phyloP scores from a whole-genome alignment of 2,329 filamentous ascomycete genomes.

The Diplodia corticola region DNA sequence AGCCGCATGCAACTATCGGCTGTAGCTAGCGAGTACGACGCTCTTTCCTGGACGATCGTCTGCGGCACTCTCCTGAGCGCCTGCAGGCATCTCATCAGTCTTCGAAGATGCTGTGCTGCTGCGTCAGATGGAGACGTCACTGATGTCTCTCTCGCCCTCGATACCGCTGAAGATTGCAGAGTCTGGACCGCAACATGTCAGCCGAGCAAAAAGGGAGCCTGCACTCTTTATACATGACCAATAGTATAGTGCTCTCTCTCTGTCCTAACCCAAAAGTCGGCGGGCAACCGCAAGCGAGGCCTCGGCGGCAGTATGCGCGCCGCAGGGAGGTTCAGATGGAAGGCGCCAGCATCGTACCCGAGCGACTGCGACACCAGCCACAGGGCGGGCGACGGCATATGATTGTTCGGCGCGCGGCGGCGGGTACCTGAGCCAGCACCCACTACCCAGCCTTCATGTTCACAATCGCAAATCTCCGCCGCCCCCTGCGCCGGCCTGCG shows the following conservation, averaged over 20 bases:
- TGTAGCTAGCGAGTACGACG: neutral
- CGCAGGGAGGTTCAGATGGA: neutral
- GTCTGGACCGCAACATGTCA: neutral
- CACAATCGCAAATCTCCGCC: neutral
- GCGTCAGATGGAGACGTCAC: neutral
- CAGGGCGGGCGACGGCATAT: too few relatives aligned
- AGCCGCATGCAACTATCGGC: neutral
- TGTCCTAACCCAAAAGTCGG: neutral
- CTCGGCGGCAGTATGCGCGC: too few relatives aligned
- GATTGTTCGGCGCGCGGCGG: neutral
- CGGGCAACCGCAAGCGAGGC: neutral
- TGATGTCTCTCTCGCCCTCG: neutral
- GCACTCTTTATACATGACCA: neutral
- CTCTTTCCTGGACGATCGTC: neutral
- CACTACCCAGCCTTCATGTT: too few relatives aligned
- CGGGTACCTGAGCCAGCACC: neutral
- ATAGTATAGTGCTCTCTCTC: neutral
- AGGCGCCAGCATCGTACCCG: too few relatives aligned
- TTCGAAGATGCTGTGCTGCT: neutral
- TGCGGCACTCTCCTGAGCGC: conserved; percentile 27
- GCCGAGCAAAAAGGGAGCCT: neutral
- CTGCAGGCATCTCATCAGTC: conserved; percentile 26
- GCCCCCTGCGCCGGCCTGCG: neutral
- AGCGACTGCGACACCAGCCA: too few relatives aligned
- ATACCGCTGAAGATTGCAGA: neutral